phyloP scores from a whole-genome alignment of 306 rosid genomes.

The Fagus sylvatica region DNA sequence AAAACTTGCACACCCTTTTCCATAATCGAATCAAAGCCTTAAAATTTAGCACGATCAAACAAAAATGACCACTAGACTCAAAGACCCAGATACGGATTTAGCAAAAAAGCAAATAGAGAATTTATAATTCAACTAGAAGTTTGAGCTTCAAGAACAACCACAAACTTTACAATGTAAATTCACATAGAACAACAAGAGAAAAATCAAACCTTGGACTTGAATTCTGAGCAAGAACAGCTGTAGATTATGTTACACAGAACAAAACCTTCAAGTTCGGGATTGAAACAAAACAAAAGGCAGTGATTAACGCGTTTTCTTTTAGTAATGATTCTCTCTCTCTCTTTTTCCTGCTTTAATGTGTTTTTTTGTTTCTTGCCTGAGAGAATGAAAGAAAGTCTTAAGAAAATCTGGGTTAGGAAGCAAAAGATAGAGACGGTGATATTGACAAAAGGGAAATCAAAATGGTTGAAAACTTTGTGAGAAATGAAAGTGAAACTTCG shows the following conservation, averaged over 20 bases:
- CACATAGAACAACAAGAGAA: background rate
- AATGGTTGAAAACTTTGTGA: background rate
- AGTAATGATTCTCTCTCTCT: background rate
- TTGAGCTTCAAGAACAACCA: background rate
- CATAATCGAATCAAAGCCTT: background rate
- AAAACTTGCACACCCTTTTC: background rate
- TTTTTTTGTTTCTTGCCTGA: background rate
- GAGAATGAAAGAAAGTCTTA: background rate
- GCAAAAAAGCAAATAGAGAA: background rate
- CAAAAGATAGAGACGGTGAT: background rate
- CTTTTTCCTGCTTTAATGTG: too few relatives aligned
- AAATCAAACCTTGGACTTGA: background rate
- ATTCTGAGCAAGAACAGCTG: slow-evolving; percentile 2
- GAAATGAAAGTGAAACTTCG: slow-evolving; percentile 12
- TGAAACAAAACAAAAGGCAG: background rate
- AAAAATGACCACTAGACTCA: slow-evolving; percentile 9
- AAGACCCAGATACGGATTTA: slow-evolving; percentile 19
- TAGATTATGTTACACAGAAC: background rate
- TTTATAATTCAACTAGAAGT: background rate
- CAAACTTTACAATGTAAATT: background rate
- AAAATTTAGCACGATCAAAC: background rate
- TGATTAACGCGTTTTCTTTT: slow-evolving; percentile 3
- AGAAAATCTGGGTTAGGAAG: background rate
- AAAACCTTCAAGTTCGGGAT: background rate
- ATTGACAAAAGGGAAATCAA: slow-evolving; percentile 2